Base-by-base conservation (phyloP, 2,329 filamentous ascomycete genomes). In the Didymella exigua region DNA sequence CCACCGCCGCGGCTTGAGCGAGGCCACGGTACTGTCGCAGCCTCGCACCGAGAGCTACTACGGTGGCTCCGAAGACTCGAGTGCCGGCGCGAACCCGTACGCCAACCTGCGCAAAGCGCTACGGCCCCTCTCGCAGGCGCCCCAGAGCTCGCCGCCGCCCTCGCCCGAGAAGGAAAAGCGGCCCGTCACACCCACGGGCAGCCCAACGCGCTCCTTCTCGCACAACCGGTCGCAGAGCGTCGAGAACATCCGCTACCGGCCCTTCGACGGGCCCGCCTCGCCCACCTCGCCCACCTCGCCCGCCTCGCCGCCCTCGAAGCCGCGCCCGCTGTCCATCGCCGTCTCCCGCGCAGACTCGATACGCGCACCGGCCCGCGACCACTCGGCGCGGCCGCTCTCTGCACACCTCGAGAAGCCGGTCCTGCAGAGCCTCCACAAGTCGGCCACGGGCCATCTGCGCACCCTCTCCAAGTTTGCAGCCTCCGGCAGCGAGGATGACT, bases 391-490 rank as follows among this genome's bases (percentile, higher is more conserved):
- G 7, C 66, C 68, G n/a, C 60, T 69, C 21, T 69, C 59, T 54
- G 66, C 69, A 16, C 71, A 76, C 38, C 60, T 76, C 29, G 75
- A 76, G 34, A 62, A 63, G 37, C 74, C 75, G 2, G 92, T 97
- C 60, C 81, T 98, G 10, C 85, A 92, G 72, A 88, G 86, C 29
- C 81, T 99, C 16, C 89, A 93, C 54, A 90, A 90, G 65, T 98
- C 95, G 0, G 90, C 93, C 0, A 98, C 95, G 1, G 88, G 89
- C 54, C 91, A 99, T 74, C 83, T 99, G 19, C 88, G 93, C 37
- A 93, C 91, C 0, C 80, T 98, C 31, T 96, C 93, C 6, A 89
- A 87, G 66, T 84, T 96, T 61, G 90, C 91, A 1, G 85, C 93
- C 66, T 86, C 86, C 40, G 88, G 85, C 3, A 86, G 87, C 9